phyloP scores from a whole-genome alignment of 805 yeast genomes.

The Wickerhamiella sergipiensis region DNA sequence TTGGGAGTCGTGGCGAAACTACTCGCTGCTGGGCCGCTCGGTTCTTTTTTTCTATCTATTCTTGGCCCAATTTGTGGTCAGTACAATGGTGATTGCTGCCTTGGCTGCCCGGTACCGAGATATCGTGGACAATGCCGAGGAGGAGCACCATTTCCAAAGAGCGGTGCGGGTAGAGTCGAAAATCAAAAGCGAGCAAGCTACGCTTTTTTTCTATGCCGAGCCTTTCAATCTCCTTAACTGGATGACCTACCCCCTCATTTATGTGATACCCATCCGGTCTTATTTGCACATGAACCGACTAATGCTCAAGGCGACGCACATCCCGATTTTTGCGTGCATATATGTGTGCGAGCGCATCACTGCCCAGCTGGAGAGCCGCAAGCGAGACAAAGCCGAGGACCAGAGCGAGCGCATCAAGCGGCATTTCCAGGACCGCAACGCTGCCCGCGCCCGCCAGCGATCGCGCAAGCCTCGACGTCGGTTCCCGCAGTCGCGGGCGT shows the following conservation, averaged over 20 bases:
- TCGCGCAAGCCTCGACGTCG: not conserved
- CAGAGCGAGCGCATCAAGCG: conserved; percentile 12
- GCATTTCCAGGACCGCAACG: conserved; percentile 7
- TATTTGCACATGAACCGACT: conserved; percentile 24
- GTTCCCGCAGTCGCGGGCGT: not conserved
- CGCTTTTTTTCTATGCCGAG: conserved; percentile 25
- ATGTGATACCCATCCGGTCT: conserved; percentile 20
- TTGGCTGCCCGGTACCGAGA: conserved; percentile 28
- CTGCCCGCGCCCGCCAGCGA: not conserved
- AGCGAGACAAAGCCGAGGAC: conserved; percentile 8
- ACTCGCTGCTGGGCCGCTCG: conserved; percentile 33
- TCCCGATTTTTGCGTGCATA: conserved; percentile 24
- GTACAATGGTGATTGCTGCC: conserved; percentile 43
- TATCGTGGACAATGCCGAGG: conserved; percentile 24
- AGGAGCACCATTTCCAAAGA: conserved; percentile 26
- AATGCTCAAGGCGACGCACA: conserved; percentile 26
- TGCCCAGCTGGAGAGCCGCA: conserved; percentile 10
- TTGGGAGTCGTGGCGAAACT: conserved; percentile 41
- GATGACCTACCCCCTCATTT: conserved; percentile 22
- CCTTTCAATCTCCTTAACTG: conserved; percentile 26
- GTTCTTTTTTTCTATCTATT: conserved; percentile 39
- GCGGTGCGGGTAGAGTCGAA: conserved; percentile 28
- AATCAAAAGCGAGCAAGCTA: conserved; percentile 26
- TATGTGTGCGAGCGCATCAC: conserved; percentile 22
- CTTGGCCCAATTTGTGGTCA: conserved; percentile 39